Evolutionary conservation across 495 filamentous ascomycete species (phyloP), one percentile per base, ranked within the genome.

Genomic region (Xylaria telfairii): DNA sequence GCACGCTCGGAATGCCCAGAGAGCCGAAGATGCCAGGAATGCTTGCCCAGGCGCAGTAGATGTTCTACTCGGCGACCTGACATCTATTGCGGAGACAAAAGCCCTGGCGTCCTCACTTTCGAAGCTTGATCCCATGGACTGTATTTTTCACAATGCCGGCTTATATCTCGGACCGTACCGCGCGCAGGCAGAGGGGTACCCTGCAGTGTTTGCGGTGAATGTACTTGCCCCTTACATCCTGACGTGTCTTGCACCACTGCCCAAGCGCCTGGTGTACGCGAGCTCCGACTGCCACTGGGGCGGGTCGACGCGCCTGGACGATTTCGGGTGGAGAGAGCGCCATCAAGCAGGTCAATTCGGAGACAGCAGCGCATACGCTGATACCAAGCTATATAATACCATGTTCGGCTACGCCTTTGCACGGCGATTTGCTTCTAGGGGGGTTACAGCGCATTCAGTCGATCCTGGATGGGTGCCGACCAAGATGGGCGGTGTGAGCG

Each of bases 401-500:
- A 81, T 90, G 80, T 78, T 90, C 10, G 83, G 85, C 6, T 87
- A 86, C 67, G 84, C 83, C 12, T 86, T 89, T 71, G 82, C 87
- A 1, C 74, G 85, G 5, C 77, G 80, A 2, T 87, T 86, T 81
- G 77, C 80, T 6, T n/a, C 61, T n/a, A 71, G 63, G 49, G 82
- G 85, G 3, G 80, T 87, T 4, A 77, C 84, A 54, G 83, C 85
- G 0, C 81, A 87, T 28, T 80, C 82, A 5, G 80, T 90, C 73
- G 84, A 88, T 76, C 89, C 89, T 7, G 89, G 89, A 3, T 90
- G 89, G 89, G 88, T 90, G 51, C 78, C 84, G 69, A 91, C 89
- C 10, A 86, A 88, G 76, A 87, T 90, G 87, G 88, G 89, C 12
- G 88, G 88, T 0, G 65, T 67, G 17, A 79, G 76, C 63, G 89